A percentile compares a stretch with the other conserved stretches of the same genome.
Conservation (phyloP, 345 rosid species). For the Microcos paniculata region DNA sequence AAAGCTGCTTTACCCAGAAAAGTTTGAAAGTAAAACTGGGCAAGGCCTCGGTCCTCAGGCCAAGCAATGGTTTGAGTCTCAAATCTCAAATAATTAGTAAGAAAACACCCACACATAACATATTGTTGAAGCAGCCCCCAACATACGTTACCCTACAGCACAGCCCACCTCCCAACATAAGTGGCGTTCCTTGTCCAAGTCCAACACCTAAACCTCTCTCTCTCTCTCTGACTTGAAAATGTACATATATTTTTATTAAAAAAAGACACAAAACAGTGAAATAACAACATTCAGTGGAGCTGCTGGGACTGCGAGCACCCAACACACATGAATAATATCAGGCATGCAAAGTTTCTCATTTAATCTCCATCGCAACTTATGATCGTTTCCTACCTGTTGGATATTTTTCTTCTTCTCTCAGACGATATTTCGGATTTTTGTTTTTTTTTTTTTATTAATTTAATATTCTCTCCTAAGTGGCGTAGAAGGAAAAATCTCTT, state of each 20-base stretch:
- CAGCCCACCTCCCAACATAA: conserved; percentile 13
- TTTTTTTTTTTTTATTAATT: not conserved
- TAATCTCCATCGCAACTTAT: not conserved
- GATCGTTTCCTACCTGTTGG: not conserved
- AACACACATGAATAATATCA: not conserved
- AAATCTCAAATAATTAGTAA: not conserved
- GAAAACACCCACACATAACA: not conserved
- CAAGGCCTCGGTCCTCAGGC: not conserved
- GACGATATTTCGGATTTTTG: not conserved
- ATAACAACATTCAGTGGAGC: conserved; percentile 13
- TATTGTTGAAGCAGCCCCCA: not conserved
- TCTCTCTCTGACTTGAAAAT: not conserved
- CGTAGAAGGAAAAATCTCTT: not conserved
- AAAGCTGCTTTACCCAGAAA: not conserved
- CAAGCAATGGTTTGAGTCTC: too few species aligned
- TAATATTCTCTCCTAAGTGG: not conserved
- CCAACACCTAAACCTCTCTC: not conserved
- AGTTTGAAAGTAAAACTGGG: not conserved
- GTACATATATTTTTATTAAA: not conserved
- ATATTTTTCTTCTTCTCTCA: not conserved
- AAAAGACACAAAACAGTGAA: not conserved
- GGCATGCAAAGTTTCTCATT: conserved; percentile 5
- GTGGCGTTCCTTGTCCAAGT: not conserved
- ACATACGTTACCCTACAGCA: conserved; percentile 4
- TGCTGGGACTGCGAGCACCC: not conserved